A percentile compares a stretch with the other conserved stretches of the same genome.
Conservation (phyloP, 106 monocot species). For the Allium fistulosum region DNA sequence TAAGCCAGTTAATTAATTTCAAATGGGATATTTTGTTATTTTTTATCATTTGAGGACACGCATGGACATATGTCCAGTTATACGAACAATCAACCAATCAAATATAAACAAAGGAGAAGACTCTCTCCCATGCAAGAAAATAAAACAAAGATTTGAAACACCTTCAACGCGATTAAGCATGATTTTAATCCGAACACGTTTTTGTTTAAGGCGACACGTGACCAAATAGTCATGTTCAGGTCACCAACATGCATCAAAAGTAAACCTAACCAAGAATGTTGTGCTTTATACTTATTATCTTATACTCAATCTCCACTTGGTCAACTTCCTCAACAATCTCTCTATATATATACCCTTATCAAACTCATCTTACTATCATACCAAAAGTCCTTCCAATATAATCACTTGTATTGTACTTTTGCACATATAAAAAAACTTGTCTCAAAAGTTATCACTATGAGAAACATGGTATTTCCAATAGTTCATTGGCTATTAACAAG, state of each 20-base stretch:
- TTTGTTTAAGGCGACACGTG: not conserved
- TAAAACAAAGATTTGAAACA: too few species aligned
- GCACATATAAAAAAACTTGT: not conserved
- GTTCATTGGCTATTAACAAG: constrained; percentile 24
- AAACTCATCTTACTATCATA: not conserved
- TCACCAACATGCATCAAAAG: constrained; percentile 8
- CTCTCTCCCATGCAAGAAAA: too few species aligned
- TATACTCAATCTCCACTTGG: not conserved
- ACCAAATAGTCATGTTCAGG: not conserved
- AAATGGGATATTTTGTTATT: too few species aligned
- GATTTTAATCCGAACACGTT: too few species aligned
- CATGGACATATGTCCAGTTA: too few species aligned
- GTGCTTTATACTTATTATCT: not conserved
- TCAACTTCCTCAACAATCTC: not conserved
- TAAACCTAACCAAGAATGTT: constrained; percentile 3
- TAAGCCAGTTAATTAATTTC: too few species aligned
- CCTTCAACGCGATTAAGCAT: too few species aligned
- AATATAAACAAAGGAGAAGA: too few species aligned
- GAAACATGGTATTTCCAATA: constrained; percentile 31
- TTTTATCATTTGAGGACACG: too few species aligned
- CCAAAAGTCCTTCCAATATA: not conserved
- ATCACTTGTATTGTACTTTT: too few species aligned
- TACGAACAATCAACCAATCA: too few species aligned
- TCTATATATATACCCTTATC: not conserved
- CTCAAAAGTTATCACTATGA: not conserved